Percentiles rank a stretch among this genome's conserved stretches.
These are phyloP conservation scores for Dimargaris verticillata DNA, from an alignment of 192 early-diverging fungal species.

Conservation along the genomic window DNA sequence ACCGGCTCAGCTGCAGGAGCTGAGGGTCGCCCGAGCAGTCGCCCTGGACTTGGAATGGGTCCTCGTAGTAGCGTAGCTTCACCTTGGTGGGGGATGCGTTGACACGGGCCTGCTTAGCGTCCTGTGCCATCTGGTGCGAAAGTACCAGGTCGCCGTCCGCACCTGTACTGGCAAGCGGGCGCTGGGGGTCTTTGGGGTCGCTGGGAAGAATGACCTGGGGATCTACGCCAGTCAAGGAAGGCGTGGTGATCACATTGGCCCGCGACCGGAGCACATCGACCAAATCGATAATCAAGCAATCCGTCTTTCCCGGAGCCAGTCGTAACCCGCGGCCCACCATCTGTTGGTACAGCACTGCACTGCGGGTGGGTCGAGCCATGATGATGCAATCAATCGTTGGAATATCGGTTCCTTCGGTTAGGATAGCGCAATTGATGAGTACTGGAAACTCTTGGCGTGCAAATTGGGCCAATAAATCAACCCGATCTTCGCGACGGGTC, in stretches of 20 bases:
- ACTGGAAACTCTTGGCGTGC: constrained; percentile 42
- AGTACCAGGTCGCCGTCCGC: background rate
- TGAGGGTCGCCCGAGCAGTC: too few species aligned
- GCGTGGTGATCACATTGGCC: constrained; percentile 41
- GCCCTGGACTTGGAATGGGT: too few species aligned
- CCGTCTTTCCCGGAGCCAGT: constrained; percentile 35
- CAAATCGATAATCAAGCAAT: constrained; percentile 77
- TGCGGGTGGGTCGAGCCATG: constrained; percentile 71
- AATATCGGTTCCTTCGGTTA: constrained; percentile 77
- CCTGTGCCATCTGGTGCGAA: background rate
- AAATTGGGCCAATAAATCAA: constrained; percentile 43
- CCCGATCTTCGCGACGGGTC: constrained; percentile 34
- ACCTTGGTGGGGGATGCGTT: background rate
- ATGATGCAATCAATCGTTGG: constrained; percentile 78
- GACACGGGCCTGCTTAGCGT: background rate
- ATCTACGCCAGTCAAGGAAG: constrained; percentile 68
- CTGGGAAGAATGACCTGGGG: constrained; percentile 24
- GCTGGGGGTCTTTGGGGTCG: background rate
- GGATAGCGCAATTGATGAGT: constrained; percentile 77
- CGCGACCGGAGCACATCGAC: constrained; percentile 45
- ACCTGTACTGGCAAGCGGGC: background rate
- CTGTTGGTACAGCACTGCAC: constrained; percentile 76
- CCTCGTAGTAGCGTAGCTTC: background rate
- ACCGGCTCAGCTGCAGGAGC: too few species aligned
- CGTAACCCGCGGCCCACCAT: constrained; percentile 92